Conservation (phyloP, 352 stramenopile genomes). For the Globisporangium spinosum region DNA sequence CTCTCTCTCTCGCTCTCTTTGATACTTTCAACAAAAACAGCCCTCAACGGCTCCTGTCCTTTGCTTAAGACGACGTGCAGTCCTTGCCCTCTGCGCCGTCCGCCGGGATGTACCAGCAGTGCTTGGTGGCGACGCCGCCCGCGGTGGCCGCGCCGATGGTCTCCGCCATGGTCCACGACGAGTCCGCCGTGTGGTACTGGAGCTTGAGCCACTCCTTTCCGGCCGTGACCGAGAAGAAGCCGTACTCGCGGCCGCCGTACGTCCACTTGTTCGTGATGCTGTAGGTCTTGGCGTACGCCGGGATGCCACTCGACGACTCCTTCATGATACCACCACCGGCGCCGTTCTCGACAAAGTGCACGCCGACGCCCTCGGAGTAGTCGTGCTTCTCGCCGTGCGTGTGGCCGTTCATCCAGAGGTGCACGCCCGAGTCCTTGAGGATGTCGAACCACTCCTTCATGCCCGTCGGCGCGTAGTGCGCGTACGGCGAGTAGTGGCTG, state of each 20-base stretch:
- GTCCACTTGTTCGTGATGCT: constrained; percentile 58
- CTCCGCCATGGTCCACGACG: constrained; percentile 47
- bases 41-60: background rate
- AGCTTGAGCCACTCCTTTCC: constrained; percentile 63
- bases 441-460: constrained; percentile 50
- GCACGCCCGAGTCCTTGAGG: constrained; percentile 39
- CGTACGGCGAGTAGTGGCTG: constrained; percentile 59
- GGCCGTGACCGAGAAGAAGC: constrained; percentile 59
- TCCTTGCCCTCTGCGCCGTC: constrained; percentile 31
- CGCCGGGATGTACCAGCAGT: constrained; percentile 67
- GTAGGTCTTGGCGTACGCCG: constrained; percentile 30
- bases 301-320: constrained; percentile 62
- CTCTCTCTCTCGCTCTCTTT: no score
- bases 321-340: constrained; percentile 70
- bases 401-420: constrained; percentile 72
- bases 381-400: constrained; percentile 81
- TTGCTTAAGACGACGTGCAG: constrained; percentile 7
- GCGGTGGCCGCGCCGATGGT: constrained; percentile 37
- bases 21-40: background rate
- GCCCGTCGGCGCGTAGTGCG: constrained; percentile 38
- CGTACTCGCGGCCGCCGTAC: constrained; percentile 57
- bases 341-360: constrained; percentile 78
- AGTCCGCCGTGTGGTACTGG: constrained; percentile 61
- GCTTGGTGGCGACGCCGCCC: constrained; percentile 46
- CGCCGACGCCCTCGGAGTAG: constrained; percentile 42